A percentile compares a stretch with the other conserved stretches of the same genome.
These are phyloP conservation scores for Cyclanthera cordifolia DNA, from an alignment of 306 rosid genomes.

Conservation along the genomic window DNA sequence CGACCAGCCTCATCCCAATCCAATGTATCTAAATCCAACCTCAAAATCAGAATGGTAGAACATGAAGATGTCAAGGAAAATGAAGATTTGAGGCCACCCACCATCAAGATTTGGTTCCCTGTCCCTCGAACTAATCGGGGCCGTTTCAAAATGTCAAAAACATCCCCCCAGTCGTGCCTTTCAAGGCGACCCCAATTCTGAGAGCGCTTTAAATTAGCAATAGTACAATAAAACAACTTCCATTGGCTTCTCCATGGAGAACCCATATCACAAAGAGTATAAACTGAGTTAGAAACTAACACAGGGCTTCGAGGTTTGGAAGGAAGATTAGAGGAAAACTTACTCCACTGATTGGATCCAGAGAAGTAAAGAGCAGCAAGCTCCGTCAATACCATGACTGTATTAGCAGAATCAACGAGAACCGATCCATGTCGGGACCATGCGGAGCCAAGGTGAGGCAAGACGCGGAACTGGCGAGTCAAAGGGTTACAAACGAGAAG, in stretches of 20 bases:
- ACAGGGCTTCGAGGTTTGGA: conserved; percentile 88
- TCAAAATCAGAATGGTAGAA: conserved; percentile 58
- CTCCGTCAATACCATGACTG: conserved; percentile 75
- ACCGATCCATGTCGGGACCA: conserved; percentile 92
- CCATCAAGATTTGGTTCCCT: conserved; percentile 52
- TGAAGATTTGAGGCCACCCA: conserved; percentile 71
- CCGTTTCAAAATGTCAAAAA: conserved; percentile 62
- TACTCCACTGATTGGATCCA: conserved; percentile 41
- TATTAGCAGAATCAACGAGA: conserved; percentile 48
- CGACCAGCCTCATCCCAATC: conserved; percentile 85
- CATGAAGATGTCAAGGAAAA: conserved; percentile 57
- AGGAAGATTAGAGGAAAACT: conserved; percentile 65
- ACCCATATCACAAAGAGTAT: conserved; percentile 78
- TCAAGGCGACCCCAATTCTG: conserved; percentile 60
- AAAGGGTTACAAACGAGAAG: conserved; percentile 71
- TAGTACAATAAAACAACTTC: conserved; percentile 58
- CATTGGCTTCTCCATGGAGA: conserved; percentile 85
- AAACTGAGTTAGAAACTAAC: conserved; percentile 45
- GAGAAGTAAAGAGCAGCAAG: conserved; percentile 68
- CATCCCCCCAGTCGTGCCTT: conserved; percentile 72
- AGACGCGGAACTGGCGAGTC: conserved; percentile 47
- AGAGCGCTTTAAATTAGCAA: conserved; percentile 17
- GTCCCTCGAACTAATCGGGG: conserved; percentile 61
- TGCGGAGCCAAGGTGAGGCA: conserved; percentile 86
- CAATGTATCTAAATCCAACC: conserved; percentile 53